These are phyloP conservation scores for Colletotrichum sojae DNA, from an alignment of 2,329 filamentous ascomycete genomes.

Conservation along the genomic window DNA sequence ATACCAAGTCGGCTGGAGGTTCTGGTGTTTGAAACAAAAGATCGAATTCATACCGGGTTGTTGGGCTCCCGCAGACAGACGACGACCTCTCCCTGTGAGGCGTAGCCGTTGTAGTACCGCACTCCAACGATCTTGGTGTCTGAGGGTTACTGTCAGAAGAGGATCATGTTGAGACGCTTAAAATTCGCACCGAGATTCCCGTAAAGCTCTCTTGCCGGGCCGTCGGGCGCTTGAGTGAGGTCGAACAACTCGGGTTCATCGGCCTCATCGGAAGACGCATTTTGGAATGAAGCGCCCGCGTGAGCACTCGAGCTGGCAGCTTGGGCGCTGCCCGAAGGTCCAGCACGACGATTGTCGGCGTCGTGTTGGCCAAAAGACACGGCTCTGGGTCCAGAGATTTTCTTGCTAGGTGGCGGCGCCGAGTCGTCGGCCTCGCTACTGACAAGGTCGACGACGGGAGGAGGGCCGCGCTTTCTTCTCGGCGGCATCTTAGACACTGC, in stretches of 20 bases:
- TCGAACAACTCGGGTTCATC: slow-evolving; percentile 59
- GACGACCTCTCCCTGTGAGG: slow-evolving; percentile 74
- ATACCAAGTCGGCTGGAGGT: slow-evolving; percentile 11
- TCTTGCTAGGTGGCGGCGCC: slow-evolving; percentile 25
- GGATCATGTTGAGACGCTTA: background rate
- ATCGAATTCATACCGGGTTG: slow-evolving; percentile 64
- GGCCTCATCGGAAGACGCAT: slow-evolving; percentile 38
- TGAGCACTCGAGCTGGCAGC: slow-evolving; percentile 4
- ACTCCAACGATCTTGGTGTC: slow-evolving; percentile 66
- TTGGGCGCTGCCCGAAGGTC: slow-evolving; percentile 25
- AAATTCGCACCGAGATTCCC: slow-evolving; percentile 57
- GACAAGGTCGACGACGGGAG: slow-evolving; percentile 59
- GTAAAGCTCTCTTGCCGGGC: slow-evolving; percentile 60
- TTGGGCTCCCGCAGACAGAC: slow-evolving; percentile 74
- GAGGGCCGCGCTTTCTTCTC: slow-evolving; percentile 53
- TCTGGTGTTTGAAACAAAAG: background rate
- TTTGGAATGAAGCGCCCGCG: slow-evolving; percentile 39
- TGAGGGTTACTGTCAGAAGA: slow-evolving; percentile 41
- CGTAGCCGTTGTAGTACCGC: slow-evolving; percentile 74
- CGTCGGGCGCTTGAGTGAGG: slow-evolving; percentile 60
- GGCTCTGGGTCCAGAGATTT: slow-evolving; percentile 2
- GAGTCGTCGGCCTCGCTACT: slow-evolving; percentile 49
- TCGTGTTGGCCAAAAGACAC: slow-evolving; percentile 25
- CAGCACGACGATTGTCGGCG: slow-evolving; percentile 38
- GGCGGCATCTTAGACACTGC: slow-evolving; percentile 29